Base-by-base conservation (phyloP, 1,139 yeast species). In the Diutina siamensis region DNA sequence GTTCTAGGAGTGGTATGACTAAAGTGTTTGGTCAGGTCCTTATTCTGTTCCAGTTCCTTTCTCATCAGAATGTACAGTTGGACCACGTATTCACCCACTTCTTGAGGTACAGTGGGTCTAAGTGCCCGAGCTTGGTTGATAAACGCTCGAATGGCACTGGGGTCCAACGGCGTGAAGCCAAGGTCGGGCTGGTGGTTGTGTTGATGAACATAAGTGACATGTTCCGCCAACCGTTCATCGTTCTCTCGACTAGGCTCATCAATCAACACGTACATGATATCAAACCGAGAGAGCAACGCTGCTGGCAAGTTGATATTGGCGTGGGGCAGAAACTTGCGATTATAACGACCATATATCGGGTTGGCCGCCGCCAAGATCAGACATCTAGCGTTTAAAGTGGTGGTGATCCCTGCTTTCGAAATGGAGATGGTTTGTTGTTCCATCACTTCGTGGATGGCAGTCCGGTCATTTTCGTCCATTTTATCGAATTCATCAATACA, bases 391-490 rank as follows among this genome's bases (percentile, higher is more conserved):
- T 94, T 94, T 53, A 94, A 71, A 1, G 97, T 88, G 7, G 99
- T 94, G 52, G 94, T 86, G 55, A 94, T 92, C 54, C 99, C 99
- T 2, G 98, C 99, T 63, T 94, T 94, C 44, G 97, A 85, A 50
- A 94, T 94, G 28, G 96, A 86, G 51, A 94, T 92, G 2, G 98
- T 94, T 65, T 94, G 98, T 63, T 94, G 99, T 68, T 94, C 99
- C 99, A 94, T 94, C 41, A 94, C 99, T 71, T 92, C 98, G 64
- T 92, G 98, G 59, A 94, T 94, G 3, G 98, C 97, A 0, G 98
- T 92, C 61, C 99, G 76, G 64, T 94, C 98, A 50, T 76, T 67
- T 62, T 94, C 99, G 60, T 89, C 97, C 99, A 94, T 94, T 68
- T 92, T 92, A 65, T 92, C 99, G 61, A 92, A 92, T 68, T 92